Evolutionary conservation across 306 rosid genomes (phyloP).

Genomic region (Trichosanthes truncata): DNA sequence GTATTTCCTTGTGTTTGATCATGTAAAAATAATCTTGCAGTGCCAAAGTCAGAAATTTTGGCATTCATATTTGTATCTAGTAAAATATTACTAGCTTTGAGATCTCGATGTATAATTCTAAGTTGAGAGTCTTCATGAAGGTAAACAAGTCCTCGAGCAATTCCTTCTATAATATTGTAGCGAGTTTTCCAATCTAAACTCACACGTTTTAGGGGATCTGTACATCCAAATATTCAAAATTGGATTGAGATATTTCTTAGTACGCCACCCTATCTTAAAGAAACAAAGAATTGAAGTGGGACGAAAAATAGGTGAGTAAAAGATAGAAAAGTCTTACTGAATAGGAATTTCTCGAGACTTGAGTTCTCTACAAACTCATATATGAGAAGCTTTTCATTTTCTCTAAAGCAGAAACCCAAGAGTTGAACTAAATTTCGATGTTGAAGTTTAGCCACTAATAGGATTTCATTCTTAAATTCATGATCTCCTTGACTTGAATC

Average conservation of each 20-base stretch:
- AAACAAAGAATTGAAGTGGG: not conserved
- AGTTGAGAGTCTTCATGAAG: conserved; percentile 43
- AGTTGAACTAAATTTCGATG: conserved; percentile 47
- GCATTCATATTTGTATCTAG: conserved; percentile 32
- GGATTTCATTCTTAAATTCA: conserved; percentile 46
- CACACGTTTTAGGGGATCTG: conserved; percentile 18
- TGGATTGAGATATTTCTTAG: not conserved
- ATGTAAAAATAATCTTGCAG: conserved; percentile 21
- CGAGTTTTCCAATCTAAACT: conserved; percentile 28
- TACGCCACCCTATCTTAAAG: not conserved
- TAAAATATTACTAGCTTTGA: conserved; percentile 37
- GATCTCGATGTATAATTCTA: conserved; percentile 31
- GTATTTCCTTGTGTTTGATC: conserved; percentile 31
- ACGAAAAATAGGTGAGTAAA: not conserved
- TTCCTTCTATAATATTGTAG: conserved; percentile 27
- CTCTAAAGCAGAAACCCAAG: conserved; percentile 39
- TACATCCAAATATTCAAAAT: not conserved
- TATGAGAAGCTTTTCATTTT: conserved; percentile 31
- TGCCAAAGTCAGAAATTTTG: conserved; percentile 41
- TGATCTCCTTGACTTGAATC: conserved; percentile 30
- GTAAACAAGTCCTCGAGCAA: conserved; percentile 31
- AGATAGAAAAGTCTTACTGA: conserved; percentile 19
- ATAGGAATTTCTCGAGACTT: conserved; percentile 42
- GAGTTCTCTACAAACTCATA: conserved; percentile 43
- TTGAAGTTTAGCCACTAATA: conserved; percentile 38